Percentiles rank a stretch among this genome's conserved stretches.
Conservation (phyloP, 257 asterid genomes). For the Nicotiana noctiflora region DNA sequence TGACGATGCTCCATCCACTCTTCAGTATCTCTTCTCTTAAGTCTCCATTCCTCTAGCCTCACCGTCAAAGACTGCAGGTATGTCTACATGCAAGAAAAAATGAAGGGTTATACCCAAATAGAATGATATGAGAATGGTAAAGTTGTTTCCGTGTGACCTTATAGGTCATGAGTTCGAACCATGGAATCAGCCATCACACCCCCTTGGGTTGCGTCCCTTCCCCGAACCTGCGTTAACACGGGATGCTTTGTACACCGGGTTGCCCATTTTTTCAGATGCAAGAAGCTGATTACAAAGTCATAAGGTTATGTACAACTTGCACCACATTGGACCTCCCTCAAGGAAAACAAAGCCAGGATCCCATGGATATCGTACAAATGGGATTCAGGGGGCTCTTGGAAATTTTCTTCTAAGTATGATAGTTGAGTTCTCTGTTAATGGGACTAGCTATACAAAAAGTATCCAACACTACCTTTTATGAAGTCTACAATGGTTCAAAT, state of each 20-base stretch:
- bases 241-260: no score
- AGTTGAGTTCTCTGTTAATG: slow-evolving; percentile 17
- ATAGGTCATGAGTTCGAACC: no score
- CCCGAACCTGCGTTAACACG: no score
- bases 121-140: neutral
- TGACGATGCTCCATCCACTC: slow-evolving; percentile 99
- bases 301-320: neutral
- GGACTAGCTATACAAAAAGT: slow-evolving; percentile 66
- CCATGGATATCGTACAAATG: neutral
- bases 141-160: no score
- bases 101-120: neutral
- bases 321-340: neutral
- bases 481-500: neutral
- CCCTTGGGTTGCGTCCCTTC: no score
- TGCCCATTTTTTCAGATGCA: no score
- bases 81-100: slow-evolving; percentile 43
- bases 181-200: no score
- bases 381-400: no score
- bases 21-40: slow-evolving; percentile 82
- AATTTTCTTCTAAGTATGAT: no score
- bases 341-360: neutral
- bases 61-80: slow-evolving; percentile 81
- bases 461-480: slow-evolving; percentile 85
- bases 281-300: neutral
- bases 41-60: slow-evolving; percentile 91